These are phyloP conservation scores for Gentiana dahurica DNA, from an alignment of 257 asterid species.

Conservation along the genomic window DNA sequence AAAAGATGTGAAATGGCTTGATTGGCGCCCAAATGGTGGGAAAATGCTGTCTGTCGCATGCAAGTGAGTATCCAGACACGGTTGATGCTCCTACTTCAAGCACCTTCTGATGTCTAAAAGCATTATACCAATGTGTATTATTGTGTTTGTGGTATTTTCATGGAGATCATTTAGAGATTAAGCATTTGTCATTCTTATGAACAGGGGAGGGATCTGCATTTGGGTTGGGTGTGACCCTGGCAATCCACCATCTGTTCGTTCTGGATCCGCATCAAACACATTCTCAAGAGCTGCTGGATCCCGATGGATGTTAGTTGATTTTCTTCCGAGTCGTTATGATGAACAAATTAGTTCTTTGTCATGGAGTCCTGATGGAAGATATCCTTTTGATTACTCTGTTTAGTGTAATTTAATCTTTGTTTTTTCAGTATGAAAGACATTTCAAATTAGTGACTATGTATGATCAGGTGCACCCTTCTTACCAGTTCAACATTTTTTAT, in stretches of 20 bases:
- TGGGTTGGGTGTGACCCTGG: slow-evolving; percentile 96
- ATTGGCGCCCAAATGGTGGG: slow-evolving; percentile 98
- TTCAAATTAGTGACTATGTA: too few relatives aligned
- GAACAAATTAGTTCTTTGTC: slow-evolving; percentile 82
- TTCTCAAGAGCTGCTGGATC: slow-evolving; percentile 69
- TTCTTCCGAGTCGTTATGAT: slow-evolving; percentile 60
- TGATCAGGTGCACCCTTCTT: too few relatives aligned
- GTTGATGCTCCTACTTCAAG: slow-evolving; percentile 9
- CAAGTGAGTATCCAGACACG: slow-evolving; percentile 48
- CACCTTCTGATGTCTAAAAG: not conserved
- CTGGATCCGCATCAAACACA: slow-evolving; percentile 55
- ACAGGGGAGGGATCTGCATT: slow-evolving; percentile 90
- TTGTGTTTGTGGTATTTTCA: not conserved
- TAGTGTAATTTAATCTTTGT: too few relatives aligned
- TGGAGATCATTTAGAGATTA: slow-evolving; percentile 11
- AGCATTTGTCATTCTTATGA: slow-evolving; percentile 16
- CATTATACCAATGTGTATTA: not conserved
- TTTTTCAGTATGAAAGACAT: too few relatives aligned
- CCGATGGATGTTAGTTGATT: slow-evolving; percentile 84
- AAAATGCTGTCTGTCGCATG: slow-evolving; percentile 80
- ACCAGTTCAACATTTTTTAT: too few relatives aligned
- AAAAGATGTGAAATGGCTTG: slow-evolving; percentile 62
- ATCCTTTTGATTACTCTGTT: slow-evolving; percentile 29
- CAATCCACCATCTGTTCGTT: slow-evolving; percentile 67
- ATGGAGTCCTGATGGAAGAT: slow-evolving; percentile 99